A percentile compares a stretch with the other conserved stretches of the same genome.
phyloP scores from a whole-genome alignment of 495 filamentous ascomycete genomes.

The Aspergillus mulundensis region DNA sequence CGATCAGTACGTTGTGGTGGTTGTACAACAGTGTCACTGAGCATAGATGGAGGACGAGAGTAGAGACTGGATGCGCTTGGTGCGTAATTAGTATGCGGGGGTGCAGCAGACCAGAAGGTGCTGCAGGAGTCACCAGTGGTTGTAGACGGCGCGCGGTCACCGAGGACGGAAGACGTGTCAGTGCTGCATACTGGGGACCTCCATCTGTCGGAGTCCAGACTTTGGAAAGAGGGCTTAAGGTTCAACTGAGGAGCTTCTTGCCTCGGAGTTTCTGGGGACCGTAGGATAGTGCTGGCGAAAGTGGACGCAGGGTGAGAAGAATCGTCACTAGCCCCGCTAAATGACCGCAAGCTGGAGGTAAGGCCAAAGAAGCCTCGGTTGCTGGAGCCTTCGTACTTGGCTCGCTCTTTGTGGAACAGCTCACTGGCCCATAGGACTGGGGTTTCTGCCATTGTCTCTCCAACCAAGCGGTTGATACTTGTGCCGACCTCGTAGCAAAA shows the following conservation, averaged over 20 bases:
- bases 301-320: slow-evolving; percentile 27
- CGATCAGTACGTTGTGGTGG: slow-evolving; percentile 35
- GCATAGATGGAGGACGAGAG: slow-evolving; percentile 44
- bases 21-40: slow-evolving; percentile 35
- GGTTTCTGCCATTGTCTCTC: slow-evolving; percentile 78
- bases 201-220: slow-evolving; percentile 63
- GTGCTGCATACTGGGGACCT: slow-evolving; percentile 47
- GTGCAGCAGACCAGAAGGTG: slow-evolving; percentile 85
- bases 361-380: slow-evolving; percentile 41
- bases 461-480: slow-evolving; percentile 81
- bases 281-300: slow-evolving; percentile 24
- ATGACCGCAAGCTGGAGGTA: slow-evolving; percentile 41
- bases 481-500: slow-evolving; percentile 89
- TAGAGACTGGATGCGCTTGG: slow-evolving; percentile 54
- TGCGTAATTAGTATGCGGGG: slow-evolving; percentile 57
- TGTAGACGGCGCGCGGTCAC: slow-evolving; percentile 47
- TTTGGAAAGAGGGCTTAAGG: slow-evolving; percentile 52
- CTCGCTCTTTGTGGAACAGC: slow-evolving; percentile 75
- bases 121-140: slow-evolving; percentile 72
- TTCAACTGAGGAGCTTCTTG: slow-evolving; percentile 36
- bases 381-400: slow-evolving; percentile 65
- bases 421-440: slow-evolving; percentile 93
- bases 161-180: slow-evolving; percentile 53
- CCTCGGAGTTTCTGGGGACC: slow-evolving; percentile 42
- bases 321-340: slow-evolving; percentile 54